Evolutionary conservation across 306 rosid species (phyloP), one percentile per base, ranked within the genome.

Genomic region (Macrotyloma uniflorum): DNA sequence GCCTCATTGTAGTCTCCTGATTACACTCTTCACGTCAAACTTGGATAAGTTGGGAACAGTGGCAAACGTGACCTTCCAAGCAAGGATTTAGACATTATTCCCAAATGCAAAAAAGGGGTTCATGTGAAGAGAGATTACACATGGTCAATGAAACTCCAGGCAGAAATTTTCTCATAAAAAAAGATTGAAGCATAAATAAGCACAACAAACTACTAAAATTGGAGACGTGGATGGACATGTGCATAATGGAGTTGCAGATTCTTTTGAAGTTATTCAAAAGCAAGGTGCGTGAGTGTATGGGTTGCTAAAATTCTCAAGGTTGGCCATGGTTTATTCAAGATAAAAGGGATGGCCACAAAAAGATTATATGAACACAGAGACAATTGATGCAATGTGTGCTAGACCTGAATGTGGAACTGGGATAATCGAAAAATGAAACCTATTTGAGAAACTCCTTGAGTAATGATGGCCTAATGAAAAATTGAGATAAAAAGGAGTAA

Each of bases 301-400:
- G 82, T 81, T 86, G 89, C 97, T 89, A 87, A 91, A 83, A 76
- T 75, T 84, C 85, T 89, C 84, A 63, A 66, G 88, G 83, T 78
- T 81, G 97, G 90, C 93, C 97, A 86, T 81, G 87, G 86, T 73
- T 90, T 93, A 96, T 91, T 91, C 87, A 82, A 87, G 90, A 86
- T 81, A 83, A 83, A 90, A 83, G 86, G 77, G 82, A 86, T 86
- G 93, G 90, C 93, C 93, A 86, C 82, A 85, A 72, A 88, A 84
- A 79, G 92, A 76, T 82, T 83, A 87, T 93, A 88, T 90, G 85
- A 66, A 93, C 86, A 58, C 86, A 47, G 85, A 83, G 82, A 89
- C 65, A 88, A 90, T 81, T 79, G 86, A 78, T 76, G 86, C 86
- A 86, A 67, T 58, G 93, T 87, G 85, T 86, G 84, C 87, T 88